Base-by-base conservation (phyloP, 257 asterid species). In the Nicotiana sylvestris region DNA sequence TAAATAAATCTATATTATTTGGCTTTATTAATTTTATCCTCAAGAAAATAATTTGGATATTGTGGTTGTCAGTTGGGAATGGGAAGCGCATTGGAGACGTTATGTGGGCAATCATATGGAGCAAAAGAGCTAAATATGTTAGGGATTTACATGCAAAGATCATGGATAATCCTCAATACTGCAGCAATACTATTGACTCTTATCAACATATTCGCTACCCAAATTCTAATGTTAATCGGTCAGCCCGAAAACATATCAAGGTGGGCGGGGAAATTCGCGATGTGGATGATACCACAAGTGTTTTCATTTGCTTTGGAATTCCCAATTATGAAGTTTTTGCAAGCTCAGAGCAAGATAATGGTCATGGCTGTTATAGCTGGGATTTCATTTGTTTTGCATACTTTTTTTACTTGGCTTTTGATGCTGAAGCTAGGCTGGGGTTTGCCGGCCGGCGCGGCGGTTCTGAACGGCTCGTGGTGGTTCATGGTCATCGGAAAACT, bases 41-140 rank as follows among this genome's bases (percentile, higher is more conserved):
- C 11, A 17, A 25, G 18, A 12, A 27, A 30, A 32, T n/a, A 6
- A 2, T 33, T 32, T 17, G 29, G 58, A 6, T 39, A n/a, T 2
- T 43, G 15, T 74, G 25, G 2, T 16, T 29, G 57, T 12, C 79
- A 83, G 85, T 25, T 78, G 62, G 86, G 86, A 16, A 78, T 83
- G 83, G 83, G 83, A 66, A 83, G 86, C 17, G 86, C 81, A 55
- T 21, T 83, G 18, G 83, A 78, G 80, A 83, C 83, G 12, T 80
- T 83, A 9, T 83, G 86, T 60, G 86, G 86, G 2, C 86, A 83
- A 67, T 83, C 83, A 33, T 78, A n/a, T 60, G 86, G 86, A 18
- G 86, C 86, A 6, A 58, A 58, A 67, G 79, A 79, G 4, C 25
- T 25, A 15, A 64, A 78, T 11, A 78, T 83, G 80, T 30, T 83